A percentile compares a stretch with the other conserved stretches of the same genome.
phyloP scores from a whole-genome alignment of 2,329 filamentous ascomycete genomes.

The Aurifilum marmelostoma region DNA sequence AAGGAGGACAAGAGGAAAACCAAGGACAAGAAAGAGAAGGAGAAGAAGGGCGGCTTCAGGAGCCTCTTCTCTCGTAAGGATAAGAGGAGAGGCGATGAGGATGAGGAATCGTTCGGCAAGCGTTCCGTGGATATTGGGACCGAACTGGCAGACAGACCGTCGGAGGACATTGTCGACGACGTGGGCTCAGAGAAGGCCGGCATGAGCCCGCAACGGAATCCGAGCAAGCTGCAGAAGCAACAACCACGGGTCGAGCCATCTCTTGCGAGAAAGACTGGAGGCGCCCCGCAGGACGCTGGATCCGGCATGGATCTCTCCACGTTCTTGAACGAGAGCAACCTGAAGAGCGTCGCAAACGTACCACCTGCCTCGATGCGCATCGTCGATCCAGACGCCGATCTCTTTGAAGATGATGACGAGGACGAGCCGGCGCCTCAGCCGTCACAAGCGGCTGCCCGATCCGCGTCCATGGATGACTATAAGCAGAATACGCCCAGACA shows the following conservation, averaged over 20 bases:
- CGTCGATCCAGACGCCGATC: slow-evolving; percentile 57
- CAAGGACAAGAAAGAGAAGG: slow-evolving; percentile 74
- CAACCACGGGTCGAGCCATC: slow-evolving; percentile 55
- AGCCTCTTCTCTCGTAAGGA: slow-evolving; percentile 67
- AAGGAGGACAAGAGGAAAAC: slow-evolving; percentile 79
- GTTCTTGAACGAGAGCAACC: slow-evolving; percentile 46
- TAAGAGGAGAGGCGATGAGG: slow-evolving; percentile 61
- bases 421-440: slow-evolving; percentile 37
- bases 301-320: slow-evolving; percentile 46
- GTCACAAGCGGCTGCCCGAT: slow-evolving; percentile 39
- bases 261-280: slow-evolving; percentile 46
- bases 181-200: slow-evolving; percentile 15
- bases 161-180: slow-evolving; percentile 37
- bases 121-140: slow-evolving; percentile 60
- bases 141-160: slow-evolving; percentile 49
- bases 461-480: slow-evolving; percentile 46
- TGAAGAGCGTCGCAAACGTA: slow-evolving; percentile 59
- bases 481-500: slow-evolving; percentile 49
- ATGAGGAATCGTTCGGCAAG: slow-evolving; percentile 65
- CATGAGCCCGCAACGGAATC: slow-evolving; percentile 16
- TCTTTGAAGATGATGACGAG: slow-evolving; percentile 39
- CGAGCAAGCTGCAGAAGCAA: slow-evolving; percentile 73
- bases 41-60: slow-evolving; percentile 62
- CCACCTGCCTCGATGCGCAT: slow-evolving; percentile 61
- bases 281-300: slow-evolving; percentile 36